Base-by-base conservation (phyloP, 768 basidiomycete genomes). In the Psilocybe subaeruginosa region DNA sequence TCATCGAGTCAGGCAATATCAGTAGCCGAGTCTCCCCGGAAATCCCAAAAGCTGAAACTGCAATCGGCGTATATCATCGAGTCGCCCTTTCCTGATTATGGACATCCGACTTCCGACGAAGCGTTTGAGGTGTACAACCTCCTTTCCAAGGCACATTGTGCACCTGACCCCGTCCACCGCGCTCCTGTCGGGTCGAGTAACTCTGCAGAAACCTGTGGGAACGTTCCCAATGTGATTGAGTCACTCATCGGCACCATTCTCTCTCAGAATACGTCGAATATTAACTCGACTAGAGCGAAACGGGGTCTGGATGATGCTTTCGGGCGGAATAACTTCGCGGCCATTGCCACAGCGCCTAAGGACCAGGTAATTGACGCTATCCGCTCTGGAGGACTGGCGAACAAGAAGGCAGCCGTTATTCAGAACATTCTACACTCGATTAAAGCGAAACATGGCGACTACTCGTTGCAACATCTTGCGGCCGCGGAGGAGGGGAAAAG, bases 221-320 rank as follows among this genome's bases (percentile, higher is more conserved):
- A 75, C 41, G 78, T 79, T 2, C 78, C 80, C 2, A 82, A 87
- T 64, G 83, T 87, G 61, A 76, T 87, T 58, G 86, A 86, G 61
- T 73, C 83, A 9, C 79, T 87, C 61, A 82, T 88, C 39, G 82
- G 78, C 23, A 85, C 84, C 0, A 77, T 88, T 58, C 80, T 88
- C 33, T 86, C 85, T 33, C 86, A 87, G 66, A 86, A 85, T 62
- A 87, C 86, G 1, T 82, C 85, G 17, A 70, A 72, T 8, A 69
- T 68, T 31, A 86, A 87, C 66, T 82, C 79, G 5, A 73, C 83
- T 3, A 73, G 79, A 12, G 84, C 86, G 23, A 86, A 86, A 68
- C 63, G 69, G 12, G 72, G 71, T 30, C 70, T 87, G 19, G 85
- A 87, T 63, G 66, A 62, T 4, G 68, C 66, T 2, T 87, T 86